phyloP scores from a whole-genome alignment of 805 yeast genomes.

The Teunomyces aglyptinius region DNA sequence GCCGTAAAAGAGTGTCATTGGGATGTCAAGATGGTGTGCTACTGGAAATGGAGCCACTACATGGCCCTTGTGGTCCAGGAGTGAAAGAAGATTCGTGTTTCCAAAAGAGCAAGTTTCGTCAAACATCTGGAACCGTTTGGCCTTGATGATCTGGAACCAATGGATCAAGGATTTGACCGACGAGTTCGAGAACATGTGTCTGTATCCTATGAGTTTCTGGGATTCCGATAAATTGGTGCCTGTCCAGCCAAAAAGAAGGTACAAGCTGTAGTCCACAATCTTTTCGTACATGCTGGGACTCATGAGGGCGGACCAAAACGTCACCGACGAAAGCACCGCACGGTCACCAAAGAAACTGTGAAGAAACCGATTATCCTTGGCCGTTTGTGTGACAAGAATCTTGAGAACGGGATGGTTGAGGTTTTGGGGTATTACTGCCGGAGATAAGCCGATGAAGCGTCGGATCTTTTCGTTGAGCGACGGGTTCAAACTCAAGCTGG shows the following conservation, averaged over 20 bases:
- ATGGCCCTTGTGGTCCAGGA: slow-evolving; percentile 8
- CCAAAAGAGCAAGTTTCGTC: slow-evolving; percentile 28
- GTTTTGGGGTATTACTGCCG: slow-evolving; percentile 27
- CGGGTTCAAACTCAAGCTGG: slow-evolving; percentile 28
- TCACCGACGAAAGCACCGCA: slow-evolving; percentile 29
- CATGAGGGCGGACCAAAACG: slow-evolving; percentile 26
- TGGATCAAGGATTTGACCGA: slow-evolving; percentile 29
- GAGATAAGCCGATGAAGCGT: slow-evolving; percentile 29
- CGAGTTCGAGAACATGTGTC: slow-evolving; percentile 29
- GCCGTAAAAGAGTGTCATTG: slow-evolving; percentile 29
- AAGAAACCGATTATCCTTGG: slow-evolving; percentile 23
- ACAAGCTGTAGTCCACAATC: slow-evolving; percentile 23
- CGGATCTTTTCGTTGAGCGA: slow-evolving; percentile 18
- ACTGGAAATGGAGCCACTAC: slow-evolving; percentile 29
- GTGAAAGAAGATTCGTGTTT: slow-evolving; percentile 17
- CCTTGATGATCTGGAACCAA: slow-evolving; percentile 32
- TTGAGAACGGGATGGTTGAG: slow-evolving; percentile 23
- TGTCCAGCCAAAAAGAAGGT: slow-evolving; percentile 27
- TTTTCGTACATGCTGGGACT: slow-evolving; percentile 21
- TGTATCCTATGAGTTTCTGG: slow-evolving; percentile 29
- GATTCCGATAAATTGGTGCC: slow-evolving; percentile 18
- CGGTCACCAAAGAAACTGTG: slow-evolving; percentile 25
- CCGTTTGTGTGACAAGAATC: slow-evolving; percentile 24
- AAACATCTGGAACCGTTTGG: slow-evolving; percentile 32
- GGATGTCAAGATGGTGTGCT: slow-evolving; percentile 26